Evolutionary conservation across 2,329 filamentous ascomycete genomes (phyloP).

Genomic region (Paecilomyces niveus): DNA sequence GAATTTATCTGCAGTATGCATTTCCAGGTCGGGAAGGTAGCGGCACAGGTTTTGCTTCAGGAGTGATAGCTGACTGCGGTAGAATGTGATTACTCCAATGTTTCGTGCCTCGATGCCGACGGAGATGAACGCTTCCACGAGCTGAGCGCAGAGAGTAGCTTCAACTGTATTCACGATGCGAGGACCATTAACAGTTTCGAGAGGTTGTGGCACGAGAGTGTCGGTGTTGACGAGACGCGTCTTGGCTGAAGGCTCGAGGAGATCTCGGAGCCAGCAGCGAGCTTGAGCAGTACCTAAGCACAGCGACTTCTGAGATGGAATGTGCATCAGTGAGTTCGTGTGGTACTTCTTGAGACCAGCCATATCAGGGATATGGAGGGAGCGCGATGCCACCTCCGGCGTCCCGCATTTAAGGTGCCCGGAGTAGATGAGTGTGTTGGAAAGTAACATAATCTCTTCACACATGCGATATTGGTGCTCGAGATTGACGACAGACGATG

Average conservation of each 20-base stretch:
- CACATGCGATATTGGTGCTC: conserved; percentile 99
- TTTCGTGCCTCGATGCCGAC: conserved; percentile 67
- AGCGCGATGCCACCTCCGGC: conserved; percentile 61
- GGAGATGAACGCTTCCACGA: conserved; percentile 71
- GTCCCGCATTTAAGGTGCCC: conserved; percentile 86
- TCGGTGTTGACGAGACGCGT: conserved; percentile 91
- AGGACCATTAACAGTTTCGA: conserved; percentile 64
- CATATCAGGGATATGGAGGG: conserved; percentile 62
- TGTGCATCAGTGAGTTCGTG: conserved; percentile 19
- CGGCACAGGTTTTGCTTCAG: conserved; percentile 65
- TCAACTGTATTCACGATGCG: conserved; percentile 87
- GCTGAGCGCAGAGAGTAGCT: conserved; percentile 66
- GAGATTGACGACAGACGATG: conserved; percentile 78
- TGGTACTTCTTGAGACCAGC: conserved; percentile 54
- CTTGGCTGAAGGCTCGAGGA: conserved; percentile 63
- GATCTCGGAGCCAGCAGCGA: conserved; percentile 68
- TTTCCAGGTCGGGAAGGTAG: conserved; percentile 62
- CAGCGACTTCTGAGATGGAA: conserved; percentile 31
- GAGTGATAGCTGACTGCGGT: conserved; percentile 82
- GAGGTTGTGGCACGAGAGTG: conserved; percentile 53
- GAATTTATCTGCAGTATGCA: conserved; percentile 95
- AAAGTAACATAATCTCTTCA: conserved; percentile 89
- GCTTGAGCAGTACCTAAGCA: conserved; percentile 48
- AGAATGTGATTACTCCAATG: conserved; percentile 95
- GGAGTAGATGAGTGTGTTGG: conserved; percentile 89